A percentile compares a stretch with the other conserved stretches of the same genome.
phyloP scores from a whole-genome alignment of 1,284 basidiomycete species.

The Cryptococcus sp. region DNA sequence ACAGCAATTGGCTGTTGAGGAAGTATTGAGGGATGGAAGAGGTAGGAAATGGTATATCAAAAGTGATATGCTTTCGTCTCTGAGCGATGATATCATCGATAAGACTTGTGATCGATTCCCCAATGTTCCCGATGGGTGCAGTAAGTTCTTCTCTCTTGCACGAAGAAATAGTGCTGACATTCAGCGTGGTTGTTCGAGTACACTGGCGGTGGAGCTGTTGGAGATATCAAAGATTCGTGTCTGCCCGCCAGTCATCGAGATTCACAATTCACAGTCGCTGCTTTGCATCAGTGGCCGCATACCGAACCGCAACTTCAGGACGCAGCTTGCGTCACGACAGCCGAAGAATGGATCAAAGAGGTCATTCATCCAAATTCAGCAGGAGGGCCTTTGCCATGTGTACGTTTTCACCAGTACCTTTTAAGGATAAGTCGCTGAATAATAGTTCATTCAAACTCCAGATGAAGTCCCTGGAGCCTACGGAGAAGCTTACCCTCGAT shows the following conservation, averaged over 20 bases:
- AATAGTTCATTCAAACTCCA: constrained; percentile 61
- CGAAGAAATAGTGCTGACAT: constrained; percentile 1
- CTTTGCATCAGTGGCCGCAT: constrained; percentile 88
- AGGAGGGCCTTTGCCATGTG: constrained; percentile 76
- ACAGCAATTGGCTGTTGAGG: constrained; percentile 85
- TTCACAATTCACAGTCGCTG: constrained; percentile 76
- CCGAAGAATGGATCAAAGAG: constrained; percentile 76
- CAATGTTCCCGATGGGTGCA: constrained; percentile 77
- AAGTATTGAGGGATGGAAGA: constrained; percentile 76
- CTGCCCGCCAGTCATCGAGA: constrained; percentile 70
- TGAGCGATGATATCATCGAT: constrained; percentile 80
- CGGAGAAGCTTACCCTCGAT: constrained; percentile 66
- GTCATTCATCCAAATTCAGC: constrained; percentile 64
- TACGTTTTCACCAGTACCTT: constrained; percentile 50
- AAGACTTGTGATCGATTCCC: constrained; percentile 75
- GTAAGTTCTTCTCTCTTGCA: constrained; percentile 53
- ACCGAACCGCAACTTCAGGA: constrained; percentile 59
- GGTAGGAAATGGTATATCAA: constrained; percentile 87
- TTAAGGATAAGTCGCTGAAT: too few relatives aligned
- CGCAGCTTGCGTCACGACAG: constrained; percentile 67
- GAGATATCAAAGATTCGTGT: constrained; percentile 65
- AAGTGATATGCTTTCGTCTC: constrained; percentile 67
- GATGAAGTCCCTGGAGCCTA: constrained; percentile 53
- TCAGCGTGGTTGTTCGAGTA: constrained; percentile 86
- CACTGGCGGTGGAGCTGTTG: constrained; percentile 68